Evolutionary conservation across 495 filamentous ascomycete species (phyloP), one percentile per base, ranked within the genome.

Genomic region (Halenospora varia): DNA sequence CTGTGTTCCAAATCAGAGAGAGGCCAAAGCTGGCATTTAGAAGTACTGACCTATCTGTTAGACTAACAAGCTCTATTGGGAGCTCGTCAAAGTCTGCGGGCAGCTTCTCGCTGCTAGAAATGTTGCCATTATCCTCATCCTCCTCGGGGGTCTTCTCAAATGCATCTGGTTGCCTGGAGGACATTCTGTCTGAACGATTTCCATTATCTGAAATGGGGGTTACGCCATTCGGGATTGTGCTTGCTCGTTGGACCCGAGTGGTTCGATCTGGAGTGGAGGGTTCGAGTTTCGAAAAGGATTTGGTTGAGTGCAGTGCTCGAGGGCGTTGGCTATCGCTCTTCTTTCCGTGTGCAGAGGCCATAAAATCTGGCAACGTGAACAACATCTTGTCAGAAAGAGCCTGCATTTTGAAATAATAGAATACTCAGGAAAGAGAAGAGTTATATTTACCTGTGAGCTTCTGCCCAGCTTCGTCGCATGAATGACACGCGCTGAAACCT

Each of bases 51-150:
- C 88, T 86, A 70, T 98, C 94, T 41, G 87, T 88, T 66, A 97
- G 74, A 75, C 89, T 94, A 35, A 90, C 75, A 55, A 98, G 78
- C 76, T 98, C 94, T 61, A 96, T 89, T 10, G 94, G 94, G 42
- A 98, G 86, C 63, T 96, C 88, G 62, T 96, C 89, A 55, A 89
- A 84, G 26, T 85, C 84, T 65, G 82, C 75, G 55, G 85, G 79
- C 53, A 78, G 69, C 61, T 85, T 64, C 55, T 79, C 62, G 66
- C 82, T 56, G 26, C 82, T 60, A 66, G 86, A 81, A 23, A 82
- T 56, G 0, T 72, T 72, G 56, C 84, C 82, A 23, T 83, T 79
- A 25, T 70, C 75, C 24, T 69, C 55, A 23, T 83, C 80, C 23
- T 70, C 75, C 24, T 69, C 55, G n/a, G 51, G 46, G 40, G 19